A percentile compares a stretch with the other conserved stretches of the same genome.
Conservation (phyloP, 208 protist genomes). For the Herpetomonas samuelpessoai region DNA sequence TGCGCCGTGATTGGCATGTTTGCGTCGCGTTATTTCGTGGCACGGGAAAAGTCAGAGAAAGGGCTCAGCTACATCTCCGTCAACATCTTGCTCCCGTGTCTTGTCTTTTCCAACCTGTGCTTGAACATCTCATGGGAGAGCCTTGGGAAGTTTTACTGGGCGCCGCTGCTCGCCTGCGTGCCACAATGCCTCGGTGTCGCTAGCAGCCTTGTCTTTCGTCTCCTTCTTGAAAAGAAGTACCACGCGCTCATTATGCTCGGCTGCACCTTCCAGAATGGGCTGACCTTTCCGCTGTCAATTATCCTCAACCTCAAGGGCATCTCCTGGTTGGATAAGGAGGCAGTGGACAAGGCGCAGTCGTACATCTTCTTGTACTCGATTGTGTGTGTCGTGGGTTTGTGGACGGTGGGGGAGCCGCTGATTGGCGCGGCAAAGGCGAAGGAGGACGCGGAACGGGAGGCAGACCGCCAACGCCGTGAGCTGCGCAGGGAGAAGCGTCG, state of each 20-base stretch:
- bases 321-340: constrained; percentile 34
- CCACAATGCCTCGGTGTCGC: constrained; percentile 34
- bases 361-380: constrained; percentile 81
- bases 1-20: constrained; percentile 45
- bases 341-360: constrained; percentile 28
- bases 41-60: constrained; percentile 29
- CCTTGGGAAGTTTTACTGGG: constrained; percentile 58
- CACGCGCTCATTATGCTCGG: constrained; percentile 45
- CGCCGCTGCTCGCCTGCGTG: constrained; percentile 42
- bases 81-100: constrained; percentile 62
- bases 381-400: constrained; percentile 49
- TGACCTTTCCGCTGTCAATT: constrained; percentile 57
- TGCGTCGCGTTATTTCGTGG: constrained; percentile 39
- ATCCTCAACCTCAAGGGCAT: constrained; percentile 62
- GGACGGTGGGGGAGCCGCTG: constrained; percentile 44
- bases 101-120: constrained; percentile 66
- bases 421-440: constrained; percentile 22
- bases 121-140: constrained; percentile 54
- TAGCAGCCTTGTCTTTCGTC: constrained; percentile 19
- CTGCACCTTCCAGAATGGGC: constrained; percentile 70
- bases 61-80: constrained; percentile 61
- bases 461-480: background rate
- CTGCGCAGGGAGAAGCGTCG: background rate
- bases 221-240: constrained; percentile 38
- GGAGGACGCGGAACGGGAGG: constrained; percentile 12